Conservation (phyloP, 352 stramenopile genomes). For the Globisporangium heterothallicum region DNA sequence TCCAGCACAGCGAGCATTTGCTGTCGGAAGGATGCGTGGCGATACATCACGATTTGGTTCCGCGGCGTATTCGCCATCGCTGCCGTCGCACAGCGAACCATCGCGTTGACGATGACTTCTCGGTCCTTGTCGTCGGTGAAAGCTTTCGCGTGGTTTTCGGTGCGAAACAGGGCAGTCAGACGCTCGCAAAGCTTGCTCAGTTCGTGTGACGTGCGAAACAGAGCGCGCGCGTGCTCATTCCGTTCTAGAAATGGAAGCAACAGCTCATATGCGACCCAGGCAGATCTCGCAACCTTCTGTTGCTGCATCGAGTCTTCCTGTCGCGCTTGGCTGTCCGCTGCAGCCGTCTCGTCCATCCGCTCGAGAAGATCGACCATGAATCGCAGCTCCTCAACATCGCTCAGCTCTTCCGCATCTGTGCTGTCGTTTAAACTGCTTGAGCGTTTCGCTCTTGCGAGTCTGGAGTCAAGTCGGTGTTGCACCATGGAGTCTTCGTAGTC, state of each 20-base stretch:
- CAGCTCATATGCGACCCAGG: constrained; percentile 46
- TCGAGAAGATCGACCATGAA: constrained; percentile 41
- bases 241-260: constrained; percentile 45
- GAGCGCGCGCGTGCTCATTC: constrained; percentile 32
- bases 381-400: constrained; percentile 32
- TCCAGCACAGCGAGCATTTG: constrained; percentile 14
- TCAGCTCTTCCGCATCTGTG: neutral
- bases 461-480: constrained; percentile 25
- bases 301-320: constrained; percentile 3
- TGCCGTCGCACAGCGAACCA: constrained; percentile 42
- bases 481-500: constrained; percentile 57
- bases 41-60: constrained; percentile 60
- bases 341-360: constrained; percentile 31
- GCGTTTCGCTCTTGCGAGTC: neutral
- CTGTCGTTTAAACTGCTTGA: neutral
- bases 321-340: constrained; percentile 1
- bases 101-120: constrained; percentile 24
- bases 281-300: neutral
- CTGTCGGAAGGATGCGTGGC: constrained; percentile 27
- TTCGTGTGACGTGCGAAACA: constrained; percentile 54
- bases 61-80: constrained; percentile 29
- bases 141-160: neutral
- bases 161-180: constrained; percentile 15
- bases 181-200: constrained; percentile 41
- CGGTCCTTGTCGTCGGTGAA: neutral